Evolutionary conservation across 768 basidiomycete species (phyloP).

Genomic region (Fomitopsis pulvina): DNA sequence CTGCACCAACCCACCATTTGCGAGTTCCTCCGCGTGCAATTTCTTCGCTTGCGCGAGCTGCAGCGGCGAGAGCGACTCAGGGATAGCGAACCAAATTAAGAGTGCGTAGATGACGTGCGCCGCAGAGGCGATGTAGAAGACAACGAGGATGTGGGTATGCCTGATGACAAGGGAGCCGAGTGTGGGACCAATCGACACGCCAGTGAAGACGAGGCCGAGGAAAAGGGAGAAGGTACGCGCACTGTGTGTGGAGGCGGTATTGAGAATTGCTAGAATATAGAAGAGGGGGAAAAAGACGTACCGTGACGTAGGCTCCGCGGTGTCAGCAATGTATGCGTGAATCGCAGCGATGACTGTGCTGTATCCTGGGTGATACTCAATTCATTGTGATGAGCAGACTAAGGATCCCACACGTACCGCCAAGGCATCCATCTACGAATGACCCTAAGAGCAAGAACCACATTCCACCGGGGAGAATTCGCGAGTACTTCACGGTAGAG

Average conservation of each 20-base stretch:
- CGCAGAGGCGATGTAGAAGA: constrained; percentile 61
- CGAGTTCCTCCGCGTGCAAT: constrained; percentile 30
- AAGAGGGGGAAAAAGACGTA: constrained; percentile 18
- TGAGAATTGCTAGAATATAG: neutral
- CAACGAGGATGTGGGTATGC: constrained; percentile 48
- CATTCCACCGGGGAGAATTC: constrained; percentile 70
- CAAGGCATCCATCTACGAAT: constrained; percentile 60
- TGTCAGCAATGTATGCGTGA: constrained; percentile 69
- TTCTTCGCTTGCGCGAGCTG: constrained; percentile 37
- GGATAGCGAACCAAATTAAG: constrained; percentile 54
- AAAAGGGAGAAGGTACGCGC: constrained; percentile 59
- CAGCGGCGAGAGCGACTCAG: constrained; percentile 64
- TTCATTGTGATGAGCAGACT: neutral
- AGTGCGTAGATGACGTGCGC: constrained; percentile 45
- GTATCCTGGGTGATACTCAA: constrained; percentile 36
- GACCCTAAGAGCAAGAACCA: constrained; percentile 69
- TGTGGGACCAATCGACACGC: constrained; percentile 74
- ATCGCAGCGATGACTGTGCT: constrained; percentile 42
- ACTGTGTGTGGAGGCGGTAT: constrained; percentile 26
- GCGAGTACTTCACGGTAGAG: constrained; percentile 51
- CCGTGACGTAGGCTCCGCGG: constrained; percentile 49
- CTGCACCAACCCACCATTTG: constrained; percentile 13
- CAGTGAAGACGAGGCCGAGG: constrained; percentile 62
- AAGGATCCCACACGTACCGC: constrained; percentile 43
- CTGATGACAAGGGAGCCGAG: constrained; percentile 62